phyloP scores from a whole-genome alignment of 2,329 filamentous ascomycete genomes.

The Echinosphaeria canescens region DNA sequence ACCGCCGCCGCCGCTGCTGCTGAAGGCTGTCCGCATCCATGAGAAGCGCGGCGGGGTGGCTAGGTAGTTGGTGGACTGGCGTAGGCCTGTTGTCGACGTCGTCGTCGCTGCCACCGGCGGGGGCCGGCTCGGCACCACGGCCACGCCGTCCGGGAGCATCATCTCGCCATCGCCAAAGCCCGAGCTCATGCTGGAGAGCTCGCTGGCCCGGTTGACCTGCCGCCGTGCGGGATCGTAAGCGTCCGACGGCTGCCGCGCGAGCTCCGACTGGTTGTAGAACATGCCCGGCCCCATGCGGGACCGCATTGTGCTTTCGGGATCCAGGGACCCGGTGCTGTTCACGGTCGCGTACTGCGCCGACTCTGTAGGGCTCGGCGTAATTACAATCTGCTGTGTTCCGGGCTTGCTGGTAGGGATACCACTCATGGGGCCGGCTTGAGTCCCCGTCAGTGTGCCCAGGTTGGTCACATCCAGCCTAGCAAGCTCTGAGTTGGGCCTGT shows the following conservation, averaged over 20 bases:
- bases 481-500: no score
- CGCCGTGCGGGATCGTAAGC: slow-evolving; percentile 13
- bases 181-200: slow-evolving; percentile 38
- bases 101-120: slow-evolving; percentile 4
- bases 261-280: slow-evolving; percentile 16
- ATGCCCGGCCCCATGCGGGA: slow-evolving; percentile 13
- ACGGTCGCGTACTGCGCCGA: no score
- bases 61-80: no score
- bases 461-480: slow-evolving; percentile 6
- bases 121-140: slow-evolving; percentile 16
- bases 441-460: slow-evolving; percentile 5
- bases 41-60: slow-evolving; percentile 11
- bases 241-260: slow-evolving; percentile 13
- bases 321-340: no score
- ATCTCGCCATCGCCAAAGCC: slow-evolving; percentile 42
- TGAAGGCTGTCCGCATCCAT: no score
- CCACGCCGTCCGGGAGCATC: no score
- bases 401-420: no score
- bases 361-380: no score
- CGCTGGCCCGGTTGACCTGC: slow-evolving; percentile 19
- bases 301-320: slow-evolving; percentile 8
- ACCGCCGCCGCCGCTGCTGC: slow-evolving; percentile 2
- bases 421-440: not conserved
- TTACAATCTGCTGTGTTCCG: no score
- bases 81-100: slow-evolving; percentile 5